These are phyloP conservation scores for Kuraishia molischiana DNA, from an alignment of 805 yeast genomes.

Conservation along the genomic window DNA sequence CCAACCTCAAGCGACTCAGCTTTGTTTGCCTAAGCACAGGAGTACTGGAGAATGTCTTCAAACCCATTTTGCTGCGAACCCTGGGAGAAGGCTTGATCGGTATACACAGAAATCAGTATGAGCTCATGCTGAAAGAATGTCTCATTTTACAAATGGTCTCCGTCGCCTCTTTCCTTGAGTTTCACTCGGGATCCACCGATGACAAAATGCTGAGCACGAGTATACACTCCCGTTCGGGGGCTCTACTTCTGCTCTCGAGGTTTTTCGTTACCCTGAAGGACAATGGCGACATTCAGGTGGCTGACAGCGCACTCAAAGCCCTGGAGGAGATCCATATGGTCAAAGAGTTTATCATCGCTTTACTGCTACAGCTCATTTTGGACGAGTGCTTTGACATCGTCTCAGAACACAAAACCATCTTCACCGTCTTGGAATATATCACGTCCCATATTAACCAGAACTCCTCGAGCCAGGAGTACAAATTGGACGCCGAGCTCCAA, in stretches of 20 bases:
- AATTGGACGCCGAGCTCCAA: constrained; percentile 11
- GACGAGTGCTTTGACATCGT: not conserved
- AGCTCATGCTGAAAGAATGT: not conserved
- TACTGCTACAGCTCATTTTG: not conserved
- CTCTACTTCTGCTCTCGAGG: not conserved
- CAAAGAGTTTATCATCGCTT: not conserved
- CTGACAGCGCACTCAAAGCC: not conserved
- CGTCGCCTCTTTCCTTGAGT: not conserved
- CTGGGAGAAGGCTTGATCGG: not conserved
- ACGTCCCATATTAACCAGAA: not conserved
- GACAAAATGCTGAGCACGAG: not conserved
- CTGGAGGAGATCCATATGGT: not conserved
- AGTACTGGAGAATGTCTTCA: not conserved
- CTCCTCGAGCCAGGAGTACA: not conserved
- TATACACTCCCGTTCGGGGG: not conserved
- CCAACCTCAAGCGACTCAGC: not conserved
- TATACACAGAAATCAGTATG: not conserved
- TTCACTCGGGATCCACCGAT: not conserved
- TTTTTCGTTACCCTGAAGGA: not conserved
- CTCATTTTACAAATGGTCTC: not conserved
- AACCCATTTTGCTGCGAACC: not conserved
- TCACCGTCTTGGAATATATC: not conserved
- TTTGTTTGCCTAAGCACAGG: not conserved
- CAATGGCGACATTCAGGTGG: not conserved
- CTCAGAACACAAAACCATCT: not conserved